These are phyloP conservation scores for Leptographium flavum DNA, from an alignment of 2,329 filamentous ascomycete species.

Conservation along the genomic window DNA sequence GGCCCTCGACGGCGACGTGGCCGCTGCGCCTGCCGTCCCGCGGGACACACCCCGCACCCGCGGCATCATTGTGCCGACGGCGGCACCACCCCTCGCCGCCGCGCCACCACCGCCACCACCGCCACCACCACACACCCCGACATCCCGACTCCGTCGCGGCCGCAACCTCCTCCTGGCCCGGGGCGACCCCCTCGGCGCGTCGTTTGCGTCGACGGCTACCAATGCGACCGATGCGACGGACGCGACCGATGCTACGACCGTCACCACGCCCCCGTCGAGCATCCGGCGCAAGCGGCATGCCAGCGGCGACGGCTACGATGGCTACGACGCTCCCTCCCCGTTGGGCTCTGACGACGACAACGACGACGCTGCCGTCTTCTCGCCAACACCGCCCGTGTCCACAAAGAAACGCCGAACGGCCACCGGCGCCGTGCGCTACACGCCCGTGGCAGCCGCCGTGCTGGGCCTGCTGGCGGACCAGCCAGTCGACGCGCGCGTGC, in stretches of 20 bases:
- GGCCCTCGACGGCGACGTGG: background rate
- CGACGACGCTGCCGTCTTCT: background rate
- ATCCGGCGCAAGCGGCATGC: background rate
- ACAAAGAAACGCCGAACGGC: conserved; percentile 1
- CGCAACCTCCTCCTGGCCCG: too few species aligned
- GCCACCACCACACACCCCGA: too few species aligned
- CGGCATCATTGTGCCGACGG: background rate
- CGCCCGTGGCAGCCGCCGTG: conserved; percentile 30
- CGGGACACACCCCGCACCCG: too few species aligned
- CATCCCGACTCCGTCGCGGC: too few species aligned
- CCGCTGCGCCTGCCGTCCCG: too few species aligned
- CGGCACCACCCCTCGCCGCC: background rate
- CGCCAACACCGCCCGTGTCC: background rate
- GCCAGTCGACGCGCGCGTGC: conserved; percentile 22
- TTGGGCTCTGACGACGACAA: background rate
- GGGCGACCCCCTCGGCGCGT: background rate
- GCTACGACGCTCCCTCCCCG: too few species aligned
- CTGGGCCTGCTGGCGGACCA: conserved; percentile 32
- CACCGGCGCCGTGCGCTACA: conserved; percentile 8
- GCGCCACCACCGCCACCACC: too few species aligned
- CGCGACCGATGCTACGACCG: background rate
- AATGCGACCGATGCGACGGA: background rate
- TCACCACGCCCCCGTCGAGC: background rate
- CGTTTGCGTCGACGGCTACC: background rate
- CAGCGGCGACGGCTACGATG: background rate